These are phyloP conservation scores for Emmonsiellopsis sp. DNA, from an alignment of 2,329 filamentous ascomycete genomes.

Conservation along the genomic window DNA sequence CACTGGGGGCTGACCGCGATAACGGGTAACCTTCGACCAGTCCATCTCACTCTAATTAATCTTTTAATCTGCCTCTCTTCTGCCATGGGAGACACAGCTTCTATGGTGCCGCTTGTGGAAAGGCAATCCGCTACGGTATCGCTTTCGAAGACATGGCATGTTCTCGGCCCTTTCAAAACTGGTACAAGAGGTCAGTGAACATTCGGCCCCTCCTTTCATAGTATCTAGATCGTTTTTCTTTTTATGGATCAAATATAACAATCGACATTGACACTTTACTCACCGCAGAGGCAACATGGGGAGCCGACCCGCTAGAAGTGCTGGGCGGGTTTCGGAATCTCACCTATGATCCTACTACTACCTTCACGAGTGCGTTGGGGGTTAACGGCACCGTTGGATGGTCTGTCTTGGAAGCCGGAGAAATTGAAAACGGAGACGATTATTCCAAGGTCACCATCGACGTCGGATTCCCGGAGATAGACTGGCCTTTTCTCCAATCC, in stretches of 20 bases:
- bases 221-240: slow-evolving; percentile 9
- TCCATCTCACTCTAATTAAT: too few species aligned
- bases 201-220: neutral
- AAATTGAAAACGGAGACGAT: slow-evolving; percentile 17
- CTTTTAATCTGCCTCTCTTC: too few species aligned
- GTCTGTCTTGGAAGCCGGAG: slow-evolving; percentile 31
- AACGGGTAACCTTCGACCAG: too few species aligned
- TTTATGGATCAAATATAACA: neutral
- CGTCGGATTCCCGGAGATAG: slow-evolving; percentile 38
- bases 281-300: slow-evolving; percentile 47
- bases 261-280: neutral
- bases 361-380: slow-evolving; percentile 44
- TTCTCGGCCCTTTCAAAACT: slow-evolving; percentile 50
- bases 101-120: neutral
- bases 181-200: slow-evolving; percentile 46
- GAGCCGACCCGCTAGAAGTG: slow-evolving; percentile 48
- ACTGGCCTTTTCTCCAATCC: slow-evolving; percentile 45
- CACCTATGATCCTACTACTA: slow-evolving; percentile 25
- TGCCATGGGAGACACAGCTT: neutral
- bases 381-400: slow-evolving; percentile 44
- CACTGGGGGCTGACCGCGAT: too few species aligned
- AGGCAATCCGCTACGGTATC: slow-evolving; percentile 3
- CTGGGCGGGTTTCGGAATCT: slow-evolving; percentile 45
- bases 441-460: slow-evolving; percentile 33
- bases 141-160: slow-evolving; percentile 36